Conservation (phyloP, 2,329 filamentous ascomycete genomes). For the Ophiocordyceps camponoti-rufipedis region DNA sequence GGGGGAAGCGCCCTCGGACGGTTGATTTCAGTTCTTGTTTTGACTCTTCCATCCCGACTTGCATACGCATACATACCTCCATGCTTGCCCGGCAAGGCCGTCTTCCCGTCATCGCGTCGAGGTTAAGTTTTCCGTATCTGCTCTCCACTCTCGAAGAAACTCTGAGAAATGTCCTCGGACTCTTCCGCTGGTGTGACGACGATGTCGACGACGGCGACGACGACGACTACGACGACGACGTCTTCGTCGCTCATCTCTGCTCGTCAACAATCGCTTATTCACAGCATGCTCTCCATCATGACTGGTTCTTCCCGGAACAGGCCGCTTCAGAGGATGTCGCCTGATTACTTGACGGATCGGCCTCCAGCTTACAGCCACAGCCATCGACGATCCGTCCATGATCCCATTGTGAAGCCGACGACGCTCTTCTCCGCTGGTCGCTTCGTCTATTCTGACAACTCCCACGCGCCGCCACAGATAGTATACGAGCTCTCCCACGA, state of each 20-base stretch:
- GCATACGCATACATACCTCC: no score
- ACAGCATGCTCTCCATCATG: neutral
- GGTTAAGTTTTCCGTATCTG: neutral
- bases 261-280: neutral
- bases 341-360: slow-evolving; percentile 1
- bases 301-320: neutral
- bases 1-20: no score
- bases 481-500: slow-evolving; percentile 19
- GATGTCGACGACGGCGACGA: neutral
- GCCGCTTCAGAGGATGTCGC: no score
- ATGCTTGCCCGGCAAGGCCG: no score
- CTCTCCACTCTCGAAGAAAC: neutral
- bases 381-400: slow-evolving; percentile 1
- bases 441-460: slow-evolving; percentile 14
- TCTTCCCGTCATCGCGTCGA: no score
- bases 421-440: slow-evolving; percentile 15
- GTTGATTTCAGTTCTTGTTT: no score
- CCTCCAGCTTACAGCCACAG: slow-evolving; percentile 9
- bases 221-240: neutral
- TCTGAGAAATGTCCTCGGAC: neutral
- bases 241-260: neutral
- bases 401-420: slow-evolving; percentile 10
- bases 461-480: slow-evolving; percentile 7
- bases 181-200: neutral
- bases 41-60: no score